Evolutionary conservation across 148 eudicot genomes (phyloP), one percentile per base, ranked within the genome.

Genomic region (Chenopodium suecicum): DNA sequence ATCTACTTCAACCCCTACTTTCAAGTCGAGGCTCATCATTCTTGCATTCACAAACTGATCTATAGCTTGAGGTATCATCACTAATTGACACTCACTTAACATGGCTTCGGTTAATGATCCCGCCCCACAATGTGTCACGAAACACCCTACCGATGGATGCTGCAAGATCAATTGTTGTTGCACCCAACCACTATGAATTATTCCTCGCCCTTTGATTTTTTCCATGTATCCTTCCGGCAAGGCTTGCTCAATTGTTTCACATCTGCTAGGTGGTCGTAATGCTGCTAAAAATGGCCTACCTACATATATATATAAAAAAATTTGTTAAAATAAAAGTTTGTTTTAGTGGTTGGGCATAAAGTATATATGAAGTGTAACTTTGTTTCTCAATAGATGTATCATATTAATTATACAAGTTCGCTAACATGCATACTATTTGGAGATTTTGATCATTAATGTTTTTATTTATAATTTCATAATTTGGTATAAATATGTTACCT

Each of bases 131-230:
- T 83, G 85, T 8, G 82, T 73, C 14, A 83, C 13, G 11, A 83
- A 83, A 34, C 85, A 83, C 32, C 85, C 85, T 67, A 83, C 41
- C 0, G 82, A 83, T 2, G 75, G 85, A 17, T 83, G 85, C 0
- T 74, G 46, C 32, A 83, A 41, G 23, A 83, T 73, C 0, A 73
- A 1, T 8, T 80, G 91, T 62, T 89, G 91, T 65, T 88, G 91
- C 29, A 89, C 86, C 93, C 93, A 89, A 29, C 82, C 89, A 0
- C 82, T 82, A 60, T 80, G n/a, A 12, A 91, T 83, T 10, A 88
- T 75, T 13, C 93, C 93, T 86, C 83, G 63, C 6, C 76, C 84
- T 63, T 44, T 12, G 16, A 58, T 85, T 73, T 89, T 86, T 46
- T 83, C 85, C 7, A 7, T 0, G 23, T 84, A 87, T 9, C 87